Percentiles rank a stretch among this genome's conserved stretches.
These are phyloP conservation scores for Dentiscutata heterogama DNA, from an alignment of 371 early-diverging fungal genomes.

Conservation along the genomic window DNA sequence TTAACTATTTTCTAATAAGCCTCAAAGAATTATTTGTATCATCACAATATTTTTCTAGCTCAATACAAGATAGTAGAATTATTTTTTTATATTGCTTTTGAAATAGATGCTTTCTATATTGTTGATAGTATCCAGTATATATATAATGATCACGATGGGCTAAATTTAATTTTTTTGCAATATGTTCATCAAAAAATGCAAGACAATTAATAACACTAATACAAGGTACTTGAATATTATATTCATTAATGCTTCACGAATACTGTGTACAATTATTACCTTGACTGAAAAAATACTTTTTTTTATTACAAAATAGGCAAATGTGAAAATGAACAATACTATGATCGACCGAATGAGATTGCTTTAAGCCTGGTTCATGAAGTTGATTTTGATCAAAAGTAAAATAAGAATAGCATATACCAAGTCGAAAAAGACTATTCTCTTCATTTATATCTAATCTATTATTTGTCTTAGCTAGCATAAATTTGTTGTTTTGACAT, in stretches of 20 bases:
- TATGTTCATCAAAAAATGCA: neutral
- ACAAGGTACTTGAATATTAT: slow-evolving; percentile 28
- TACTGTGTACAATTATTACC: neutral
- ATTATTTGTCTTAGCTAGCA: no score
- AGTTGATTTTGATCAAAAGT: neutral
- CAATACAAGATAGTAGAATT: no score
- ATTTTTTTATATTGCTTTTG: neutral
- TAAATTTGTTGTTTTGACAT: neutral
- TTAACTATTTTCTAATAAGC: neutral
- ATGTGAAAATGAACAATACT: neutral
- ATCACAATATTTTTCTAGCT: neutral
- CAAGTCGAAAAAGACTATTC: neutral
- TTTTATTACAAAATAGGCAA: neutral
- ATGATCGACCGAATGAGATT: neutral
- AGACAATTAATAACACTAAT: neutral
- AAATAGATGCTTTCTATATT: neutral
- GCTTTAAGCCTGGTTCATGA: neutral
- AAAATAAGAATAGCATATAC: slow-evolving; percentile 6
- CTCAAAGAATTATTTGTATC: neutral
- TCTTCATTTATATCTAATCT: neutral
- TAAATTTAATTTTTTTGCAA: neutral
- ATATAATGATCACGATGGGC: neutral
- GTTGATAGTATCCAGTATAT: neutral
- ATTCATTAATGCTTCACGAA: neutral
- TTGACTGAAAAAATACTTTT: neutral